Evolutionary conservation across 208 protist species (phyloP).

Genomic region (Lotmaria passim): DNA sequence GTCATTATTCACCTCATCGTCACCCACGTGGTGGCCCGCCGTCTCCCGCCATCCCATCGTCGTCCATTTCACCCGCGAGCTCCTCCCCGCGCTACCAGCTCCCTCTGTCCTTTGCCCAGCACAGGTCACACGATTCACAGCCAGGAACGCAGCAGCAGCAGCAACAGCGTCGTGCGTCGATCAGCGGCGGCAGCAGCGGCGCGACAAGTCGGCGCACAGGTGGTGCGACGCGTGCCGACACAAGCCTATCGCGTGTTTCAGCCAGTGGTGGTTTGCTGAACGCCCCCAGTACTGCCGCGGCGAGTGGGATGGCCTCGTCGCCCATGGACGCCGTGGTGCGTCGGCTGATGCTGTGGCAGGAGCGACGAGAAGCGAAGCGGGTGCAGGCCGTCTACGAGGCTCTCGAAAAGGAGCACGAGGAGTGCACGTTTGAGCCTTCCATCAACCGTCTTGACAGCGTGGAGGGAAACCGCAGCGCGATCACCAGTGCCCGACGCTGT

Average conservation of each 20-base stretch:
- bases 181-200: neutral
- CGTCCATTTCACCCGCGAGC: conserved; percentile 5
- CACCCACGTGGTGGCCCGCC: neutral
- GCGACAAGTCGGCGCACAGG: neutral
- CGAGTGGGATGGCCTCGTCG: no score
- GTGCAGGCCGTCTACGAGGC: conserved; percentile 66
- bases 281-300: neutral
- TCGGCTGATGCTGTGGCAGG: conserved; percentile 64
- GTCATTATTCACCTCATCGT: no score
- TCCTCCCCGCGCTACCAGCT: conserved; percentile 7
- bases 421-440: conserved; percentile 59
- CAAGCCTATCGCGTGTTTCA: neutral
- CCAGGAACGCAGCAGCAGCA: conserved; percentile 8
- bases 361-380: conserved; percentile 61
- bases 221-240: neutral
- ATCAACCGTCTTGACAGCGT: conserved; percentile 22
- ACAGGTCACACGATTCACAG: neutral
- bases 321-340: conserved; percentile 37
- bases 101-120: neutral
- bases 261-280: neutral
- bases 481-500: no score
- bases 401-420: conserved; percentile 50
- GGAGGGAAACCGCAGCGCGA: no score
- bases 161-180: neutral
- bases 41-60: neutral